Base-by-base conservation (phyloP, 129 eudicot species). In the Artemisia argyi region DNA sequence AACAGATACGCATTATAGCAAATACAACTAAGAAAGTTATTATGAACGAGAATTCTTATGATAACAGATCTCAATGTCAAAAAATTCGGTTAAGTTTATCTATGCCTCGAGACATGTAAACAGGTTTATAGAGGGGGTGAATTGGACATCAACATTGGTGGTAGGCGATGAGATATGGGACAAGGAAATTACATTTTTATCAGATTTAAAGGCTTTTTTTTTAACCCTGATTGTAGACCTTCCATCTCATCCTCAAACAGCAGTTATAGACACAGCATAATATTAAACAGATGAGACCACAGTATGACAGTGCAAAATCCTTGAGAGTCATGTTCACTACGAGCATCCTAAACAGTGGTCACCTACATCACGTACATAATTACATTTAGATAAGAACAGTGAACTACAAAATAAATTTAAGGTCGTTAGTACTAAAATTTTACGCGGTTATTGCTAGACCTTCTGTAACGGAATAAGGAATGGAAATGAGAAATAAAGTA, bases 81-180 rank as follows among this genome's bases (percentile, higher is more conserved):
- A 17, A 56, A 11, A 72, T 61, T 72, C 28, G 22, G 59, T 72
- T 46, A 48, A 35, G 7, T 44, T 39, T 39, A 9, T 44, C 18
- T 39, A 58, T 11, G 56, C 66, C 63, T 69, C 49, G 39, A 16
- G 73, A 69, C 62, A 68, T 49, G 73, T 53, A 54, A 69, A 51
- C 73, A 51, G 11, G 22, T 7, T 8, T 13, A 56, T 71, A 56
- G 24, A 47, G 3, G 48, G 77, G 61, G 61, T 48, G 49, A 50
- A 61, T 49, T 16, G 14, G n/a, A 20, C 64, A 68, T 58, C 81
- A 77, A 69, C 62, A 77, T 44, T 62, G 72, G 65, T 7, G 20
- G 19, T 48, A 57, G 56, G 24, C 56, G 59, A 57, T 75, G 30
- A 57, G 26, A 55, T 17, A 28, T 28, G 35, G 35, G 46, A 24